Evolutionary conservation across 352 stramenopile genomes (phyloP), one percentile per base, ranked within the genome.

Genomic region (Phytopythium sindhum): DNA sequence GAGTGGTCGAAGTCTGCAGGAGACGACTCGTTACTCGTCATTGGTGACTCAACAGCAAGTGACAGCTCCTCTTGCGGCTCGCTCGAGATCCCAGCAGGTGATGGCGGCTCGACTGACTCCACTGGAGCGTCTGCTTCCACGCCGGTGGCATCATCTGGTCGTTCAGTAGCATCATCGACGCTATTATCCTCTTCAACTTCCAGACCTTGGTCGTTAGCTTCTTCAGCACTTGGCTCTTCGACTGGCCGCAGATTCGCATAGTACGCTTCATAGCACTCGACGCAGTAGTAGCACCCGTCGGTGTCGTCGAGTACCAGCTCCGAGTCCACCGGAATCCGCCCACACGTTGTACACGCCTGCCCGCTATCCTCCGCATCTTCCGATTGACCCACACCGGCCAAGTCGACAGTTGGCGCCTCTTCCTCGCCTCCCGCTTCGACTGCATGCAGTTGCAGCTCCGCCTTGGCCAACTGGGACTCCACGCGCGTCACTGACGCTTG

Each of bases 211-310:
- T 61, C 55, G 37, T 39, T 42, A 66, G 24, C 53, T 42, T n/a
- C 28, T 17, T 61, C 33, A 6, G 45, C 42, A 31, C 28, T 39
- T 26, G 28, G 39, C 15, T 56, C 26, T 3, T 63, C 42, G 2
- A 28, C 35, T 23, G 19, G 19, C 12, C 47, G 33, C 39, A 63
- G 35, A n/a, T 65, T 63, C 48, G 69, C 73, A 61, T 95, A 92
- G 59, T 85, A 95, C 41, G 68, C 78, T 19, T 91, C 76, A 48
- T 80, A 95, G 60, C 86, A 93, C 31, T 45, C 42, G 21, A 74
- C 68, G 59, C 86, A 94, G 62, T 94, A 94, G n/a, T 60, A 63
- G 26, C 83, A 85, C 6, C 77, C 82, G 54, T 94, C 83, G 24
- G 74, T 77, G 37, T 82, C 69, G 33, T 94, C 86, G 31, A 88